A percentile compares a stretch with the other conserved stretches of the same genome.
Conservation (phyloP, 495 filamentous ascomycete genomes). For the Lindgomyces ingoldianus region DNA sequence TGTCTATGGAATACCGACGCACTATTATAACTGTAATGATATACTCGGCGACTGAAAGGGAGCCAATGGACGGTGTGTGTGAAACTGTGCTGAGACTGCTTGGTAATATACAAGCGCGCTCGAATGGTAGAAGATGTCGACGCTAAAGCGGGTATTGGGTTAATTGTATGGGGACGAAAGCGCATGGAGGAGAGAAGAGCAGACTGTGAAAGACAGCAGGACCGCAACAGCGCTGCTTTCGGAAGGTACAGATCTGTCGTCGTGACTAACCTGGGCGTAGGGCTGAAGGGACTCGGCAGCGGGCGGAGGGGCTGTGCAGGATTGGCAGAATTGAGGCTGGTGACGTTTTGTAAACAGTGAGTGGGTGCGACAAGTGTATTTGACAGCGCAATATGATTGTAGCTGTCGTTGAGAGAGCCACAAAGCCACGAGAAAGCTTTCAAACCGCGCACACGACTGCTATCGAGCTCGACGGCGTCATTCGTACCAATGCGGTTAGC, state of each 20-base stretch:
- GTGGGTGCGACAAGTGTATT: not conserved
- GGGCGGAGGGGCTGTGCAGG: conserved; percentile 27
- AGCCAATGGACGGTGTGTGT: not conserved
- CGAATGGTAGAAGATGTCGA: not conserved
- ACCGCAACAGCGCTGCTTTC: conserved; percentile 9
- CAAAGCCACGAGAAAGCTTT: too few species aligned
- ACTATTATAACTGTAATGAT: not conserved
- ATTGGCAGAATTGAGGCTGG: not conserved
- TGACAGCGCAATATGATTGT: not conserved
- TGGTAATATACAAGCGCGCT: conserved; percentile 10
- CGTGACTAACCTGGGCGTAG: not conserved
- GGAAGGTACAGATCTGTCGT: conserved; percentile 4
- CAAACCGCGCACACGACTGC: conserved; percentile 4
- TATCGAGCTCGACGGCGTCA: not conserved
- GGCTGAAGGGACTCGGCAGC: conserved; percentile 9
- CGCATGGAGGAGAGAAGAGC: conserved; percentile 10
- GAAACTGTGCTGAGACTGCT: conserved; percentile 20
- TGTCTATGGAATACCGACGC: not conserved
- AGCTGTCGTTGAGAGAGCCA: not conserved
- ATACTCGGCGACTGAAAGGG: conserved; percentile 1
- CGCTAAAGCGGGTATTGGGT: conserved; percentile 13
- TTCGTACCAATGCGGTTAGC: conserved; percentile 1
- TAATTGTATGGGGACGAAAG: conserved; percentile 3
- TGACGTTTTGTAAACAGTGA: not conserved
- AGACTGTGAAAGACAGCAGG: not conserved